Percentiles rank a stretch among this genome's conserved stretches.
Evolutionary conservation across 2,329 filamentous ascomycete species (phyloP).

Genomic region (Xylaria polymorpha): DNA sequence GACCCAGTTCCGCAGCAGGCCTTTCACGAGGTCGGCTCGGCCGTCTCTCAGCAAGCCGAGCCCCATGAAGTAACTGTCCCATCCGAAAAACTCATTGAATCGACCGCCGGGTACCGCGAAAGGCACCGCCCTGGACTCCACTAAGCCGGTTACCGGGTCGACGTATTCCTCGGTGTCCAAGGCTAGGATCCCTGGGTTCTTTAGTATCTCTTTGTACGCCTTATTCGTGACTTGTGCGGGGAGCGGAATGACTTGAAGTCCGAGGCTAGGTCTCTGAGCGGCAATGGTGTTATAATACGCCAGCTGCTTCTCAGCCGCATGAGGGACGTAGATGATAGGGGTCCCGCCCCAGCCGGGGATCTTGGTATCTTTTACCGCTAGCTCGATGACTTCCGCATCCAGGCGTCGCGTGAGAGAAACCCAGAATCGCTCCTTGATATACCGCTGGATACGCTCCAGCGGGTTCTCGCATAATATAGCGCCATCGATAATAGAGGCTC

Average conservation of each 20-base stretch:
- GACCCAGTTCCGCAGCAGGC: constrained; percentile 23
- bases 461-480: constrained; percentile 14
- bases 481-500: background rate
- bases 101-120: constrained; percentile 26
- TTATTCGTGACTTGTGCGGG: constrained; percentile 6
- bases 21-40: constrained; percentile 11
- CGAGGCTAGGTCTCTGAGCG: constrained; percentile 13
- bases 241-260: constrained; percentile 9
- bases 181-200: constrained; percentile 19
- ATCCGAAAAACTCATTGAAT: constrained; percentile 32
- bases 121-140: constrained; percentile 18
- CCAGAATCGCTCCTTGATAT: constrained; percentile 27
- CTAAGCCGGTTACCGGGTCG: background rate
- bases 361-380: constrained; percentile 18
- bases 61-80: constrained; percentile 32
- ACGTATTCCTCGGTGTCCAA: constrained; percentile 20
- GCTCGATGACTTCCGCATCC: constrained; percentile 18
- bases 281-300: constrained; percentile 20
- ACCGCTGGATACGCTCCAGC: constrained; percentile 18
- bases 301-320: constrained; percentile 13
- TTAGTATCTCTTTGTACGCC: constrained; percentile 13
- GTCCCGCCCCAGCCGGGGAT: constrained; percentile 7
- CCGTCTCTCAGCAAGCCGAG: constrained; percentile 14
- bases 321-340: constrained; percentile 20
- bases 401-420: constrained; percentile 12